phyloP scores from a whole-genome alignment of 164 flowering plant genomes.

The Nelumbo lutea region DNA sequence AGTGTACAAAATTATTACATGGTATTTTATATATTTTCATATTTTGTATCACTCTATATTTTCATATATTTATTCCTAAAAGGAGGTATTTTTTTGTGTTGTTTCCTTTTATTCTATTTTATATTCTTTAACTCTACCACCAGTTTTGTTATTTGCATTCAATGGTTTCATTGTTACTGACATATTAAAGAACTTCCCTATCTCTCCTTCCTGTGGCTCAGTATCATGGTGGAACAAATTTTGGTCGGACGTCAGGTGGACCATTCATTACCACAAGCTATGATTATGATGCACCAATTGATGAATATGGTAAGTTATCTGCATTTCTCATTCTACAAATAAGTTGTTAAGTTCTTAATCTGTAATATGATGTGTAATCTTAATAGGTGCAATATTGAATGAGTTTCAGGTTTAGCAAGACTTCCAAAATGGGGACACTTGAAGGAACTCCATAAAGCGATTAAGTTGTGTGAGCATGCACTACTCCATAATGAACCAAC shows the following conservation, averaged over 20 bases:
- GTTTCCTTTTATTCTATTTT: background rate
- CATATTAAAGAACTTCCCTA: background rate
- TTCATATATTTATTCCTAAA: background rate
- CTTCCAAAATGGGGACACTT: constrained; percentile 99
- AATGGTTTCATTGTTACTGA: too few relatives aligned
- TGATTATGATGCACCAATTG: constrained; percentile 99
- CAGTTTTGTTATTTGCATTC: too few relatives aligned
- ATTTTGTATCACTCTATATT: too few relatives aligned
- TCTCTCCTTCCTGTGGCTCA: constrained; percentile 16
- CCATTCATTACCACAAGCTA: constrained; percentile 98
- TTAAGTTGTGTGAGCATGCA: constrained; percentile 67
- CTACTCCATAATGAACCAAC: constrained; percentile 50
- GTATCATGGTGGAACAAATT: constrained; percentile 99
- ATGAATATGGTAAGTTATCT: constrained; percentile 76
- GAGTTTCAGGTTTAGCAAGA: constrained; percentile 67
- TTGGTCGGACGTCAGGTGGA: constrained; percentile 96
- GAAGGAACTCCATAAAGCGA: constrained; percentile 79
- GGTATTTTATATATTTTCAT: constrained; percentile 39
- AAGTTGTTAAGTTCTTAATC: background rate
- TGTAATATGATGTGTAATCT: background rate
- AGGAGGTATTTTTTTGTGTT: background rate
- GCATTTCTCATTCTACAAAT: background rate
- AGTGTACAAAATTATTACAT: constrained; percentile 90
- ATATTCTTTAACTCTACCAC: background rate
- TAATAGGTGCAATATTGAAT: constrained; percentile 6